phyloP scores from a whole-genome alignment of 257 asterid genomes.

The Lantana camara region DNA sequence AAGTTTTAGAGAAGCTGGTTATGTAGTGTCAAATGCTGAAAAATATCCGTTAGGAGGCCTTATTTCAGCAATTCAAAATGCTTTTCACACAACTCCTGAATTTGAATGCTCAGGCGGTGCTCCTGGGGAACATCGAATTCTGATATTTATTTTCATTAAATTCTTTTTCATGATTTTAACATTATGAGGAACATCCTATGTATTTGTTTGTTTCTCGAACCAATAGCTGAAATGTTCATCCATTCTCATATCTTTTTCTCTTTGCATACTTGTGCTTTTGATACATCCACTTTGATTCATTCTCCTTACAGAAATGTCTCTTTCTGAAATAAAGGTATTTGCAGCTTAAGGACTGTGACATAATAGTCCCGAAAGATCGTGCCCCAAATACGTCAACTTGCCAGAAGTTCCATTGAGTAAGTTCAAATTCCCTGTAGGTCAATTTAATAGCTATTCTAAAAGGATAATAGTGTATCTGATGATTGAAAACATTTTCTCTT shows the following conservation, averaged over 20 bases:
- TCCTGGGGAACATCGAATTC: slow-evolving; percentile 61
- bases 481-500: no score
- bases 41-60: slow-evolving; percentile 81
- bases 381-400: slow-evolving; percentile 75
- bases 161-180: neutral
- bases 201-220: neutral
- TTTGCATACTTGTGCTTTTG: neutral
- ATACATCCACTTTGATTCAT: neutral
- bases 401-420: slow-evolving; percentile 57
- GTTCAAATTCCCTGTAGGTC: slow-evolving; percentile 19
- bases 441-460: neutral
- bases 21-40: slow-evolving; percentile 72
- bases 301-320: neutral
- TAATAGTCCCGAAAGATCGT: slow-evolving; percentile 39
- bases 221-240: slow-evolving; percentile 1
- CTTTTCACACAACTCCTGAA: slow-evolving; percentile 78
- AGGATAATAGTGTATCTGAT: no score
- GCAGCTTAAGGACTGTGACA: slow-evolving; percentile 75
- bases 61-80: slow-evolving; percentile 77
- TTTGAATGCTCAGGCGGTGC: slow-evolving; percentile 68
- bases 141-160: neutral
- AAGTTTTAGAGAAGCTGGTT: slow-evolving; percentile 76
- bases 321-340: slow-evolving; percentile 26
- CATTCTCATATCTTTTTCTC: neutral
- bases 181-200: neutral